phyloP scores from a whole-genome alignment of 805 yeast genomes.

The Saccharomycopsis amapae region DNA sequence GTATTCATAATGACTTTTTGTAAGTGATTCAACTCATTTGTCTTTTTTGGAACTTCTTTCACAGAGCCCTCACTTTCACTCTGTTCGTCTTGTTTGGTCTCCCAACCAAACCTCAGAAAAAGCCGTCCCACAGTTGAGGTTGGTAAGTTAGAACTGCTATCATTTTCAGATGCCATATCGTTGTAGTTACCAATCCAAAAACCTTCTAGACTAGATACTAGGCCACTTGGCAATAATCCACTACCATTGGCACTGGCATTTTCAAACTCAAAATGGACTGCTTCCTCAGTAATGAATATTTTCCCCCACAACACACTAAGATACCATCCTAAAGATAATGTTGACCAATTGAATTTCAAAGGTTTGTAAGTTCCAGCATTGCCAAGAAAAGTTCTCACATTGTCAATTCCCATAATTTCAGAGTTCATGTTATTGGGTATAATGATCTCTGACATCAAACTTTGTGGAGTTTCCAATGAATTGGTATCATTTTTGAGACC shows the following conservation, averaged over 20 bases:
- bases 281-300: slow-evolving; percentile 31
- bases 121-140: not conserved
- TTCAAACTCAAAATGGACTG: slow-evolving; percentile 25
- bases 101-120: not conserved
- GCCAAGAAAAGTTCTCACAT: too few species aligned
- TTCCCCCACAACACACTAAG: slow-evolving; percentile 55
- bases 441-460: too few species aligned
- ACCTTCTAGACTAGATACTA: too few species aligned
- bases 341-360: slow-evolving; percentile 56
- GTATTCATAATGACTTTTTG: slow-evolving; percentile 25
- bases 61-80: slow-evolving; percentile 14
- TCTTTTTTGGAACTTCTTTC: not conserved
- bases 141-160: too few species aligned
- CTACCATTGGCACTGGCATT: not conserved
- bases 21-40: slow-evolving; percentile 10
- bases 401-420: too few species aligned
- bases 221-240: not conserved
- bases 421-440: too few species aligned
- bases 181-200: too few species aligned
- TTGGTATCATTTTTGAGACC: too few species aligned
- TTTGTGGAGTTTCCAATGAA: too few species aligned
- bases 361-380: too few species aligned
- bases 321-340: slow-evolving; percentile 69
- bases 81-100: slow-evolving; percentile 15
- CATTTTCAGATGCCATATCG: too few species aligned